Evolutionary conservation across 805 yeast genomes (phyloP).

Genomic region (Myxozyma melibiosi): DNA sequence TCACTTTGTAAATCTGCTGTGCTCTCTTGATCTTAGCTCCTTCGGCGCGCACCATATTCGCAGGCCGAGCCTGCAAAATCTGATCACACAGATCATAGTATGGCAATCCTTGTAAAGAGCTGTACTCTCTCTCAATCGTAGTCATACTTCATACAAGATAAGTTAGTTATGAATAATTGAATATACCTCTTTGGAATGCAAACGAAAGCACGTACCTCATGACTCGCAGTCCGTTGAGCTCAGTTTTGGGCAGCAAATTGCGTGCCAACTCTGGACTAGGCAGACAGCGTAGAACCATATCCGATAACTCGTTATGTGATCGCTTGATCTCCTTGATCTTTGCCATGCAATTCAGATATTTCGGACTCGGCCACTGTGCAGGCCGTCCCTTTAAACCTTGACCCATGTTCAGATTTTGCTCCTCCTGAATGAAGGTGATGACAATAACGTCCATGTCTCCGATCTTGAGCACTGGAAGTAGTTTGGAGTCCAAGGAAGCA

Average conservation of each 20-base stretch:
- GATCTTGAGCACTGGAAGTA: conserved; percentile 55
- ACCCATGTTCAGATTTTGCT: conserved; percentile 31
- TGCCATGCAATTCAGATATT: conserved; percentile 64
- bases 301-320: conserved; percentile 62
- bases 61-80: conserved; percentile 69
- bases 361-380: conserved; percentile 29
- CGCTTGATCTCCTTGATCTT: conserved; percentile 73
- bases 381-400: not conserved
- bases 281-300: conserved; percentile 70
- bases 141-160: conserved; percentile 54
- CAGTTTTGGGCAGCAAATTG: conserved; percentile 62
- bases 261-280: conserved; percentile 52
- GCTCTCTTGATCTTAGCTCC: conserved; percentile 48
- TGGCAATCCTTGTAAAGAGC: conserved; percentile 77
- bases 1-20: conserved; percentile 59
- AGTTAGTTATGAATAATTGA: not conserved
- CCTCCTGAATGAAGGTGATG: conserved; percentile 55
- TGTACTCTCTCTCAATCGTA: conserved; percentile 89
- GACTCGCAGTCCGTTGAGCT: conserved; percentile 68
- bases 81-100: conserved; percentile 75
- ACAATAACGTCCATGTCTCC: conserved; percentile 78
- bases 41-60: conserved; percentile 44
- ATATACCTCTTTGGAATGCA: not conserved
- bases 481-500: conserved; percentile 62
- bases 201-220: conserved; percentile 50